Evolutionary conservation across 1,139 yeast genomes (phyloP).

Genomic region (Lizanozyma gosingica): DNA sequence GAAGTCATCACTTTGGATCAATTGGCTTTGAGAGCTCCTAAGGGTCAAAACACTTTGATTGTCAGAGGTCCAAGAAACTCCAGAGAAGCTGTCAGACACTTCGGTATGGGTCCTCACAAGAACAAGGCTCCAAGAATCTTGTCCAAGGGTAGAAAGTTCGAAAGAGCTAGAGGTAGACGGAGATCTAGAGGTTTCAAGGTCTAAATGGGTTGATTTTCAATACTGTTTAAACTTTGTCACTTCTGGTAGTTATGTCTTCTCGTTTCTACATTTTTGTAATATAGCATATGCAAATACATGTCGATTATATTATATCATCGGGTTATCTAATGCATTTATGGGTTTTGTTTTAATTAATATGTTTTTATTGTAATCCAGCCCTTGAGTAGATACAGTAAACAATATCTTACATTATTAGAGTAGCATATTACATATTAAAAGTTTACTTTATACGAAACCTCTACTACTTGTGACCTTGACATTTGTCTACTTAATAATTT

Average conservation of each 20-base stretch:
- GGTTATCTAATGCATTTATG: not conserved
- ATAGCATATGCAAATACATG: not conserved
- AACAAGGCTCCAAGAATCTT: conserved; percentile 97
- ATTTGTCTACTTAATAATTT: no score
- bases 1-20: conserved; percentile 98
- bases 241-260: not conserved
- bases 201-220: conserved; percentile 39
- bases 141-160: conserved; percentile 99
- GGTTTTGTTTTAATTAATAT: not conserved
- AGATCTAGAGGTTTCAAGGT: conserved; percentile 99
- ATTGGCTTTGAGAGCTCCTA: conserved; percentile 98
- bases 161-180: conserved; percentile 99
- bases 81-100: conserved; percentile 99
- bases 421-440: no score
- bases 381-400: no score
- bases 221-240: not conserved
- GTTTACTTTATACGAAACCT: no score
- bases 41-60: conserved; percentile 97
- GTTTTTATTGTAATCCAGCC: no score
- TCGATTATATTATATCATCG: not conserved
- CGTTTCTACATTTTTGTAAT: not conserved
- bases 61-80: conserved; percentile 98
- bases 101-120: conserved; percentile 99
- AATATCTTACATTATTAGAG: no score
- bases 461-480: no score